Evolutionary conservation across 2,329 filamentous ascomycete genomes (phyloP), one percentile per base, ranked within the genome.

Genomic region (Cercospora nicotianae): DNA sequence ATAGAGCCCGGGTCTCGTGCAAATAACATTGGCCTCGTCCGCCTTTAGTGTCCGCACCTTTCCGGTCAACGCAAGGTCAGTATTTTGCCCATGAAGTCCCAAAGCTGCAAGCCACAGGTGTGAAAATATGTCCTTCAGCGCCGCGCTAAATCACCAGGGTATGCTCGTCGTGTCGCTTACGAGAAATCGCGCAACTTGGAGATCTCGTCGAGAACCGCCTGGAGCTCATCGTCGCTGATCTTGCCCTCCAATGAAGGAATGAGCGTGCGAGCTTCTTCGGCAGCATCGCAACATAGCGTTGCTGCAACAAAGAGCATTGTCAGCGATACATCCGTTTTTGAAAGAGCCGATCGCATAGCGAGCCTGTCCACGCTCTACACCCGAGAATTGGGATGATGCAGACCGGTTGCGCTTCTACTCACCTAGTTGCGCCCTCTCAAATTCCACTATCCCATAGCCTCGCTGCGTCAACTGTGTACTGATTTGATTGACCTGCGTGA

Each of bases 221-320:
- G 90, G 71, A 99, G 82, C 73, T 96, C 92, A 39, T 93, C 91
- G 78, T 98, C 94, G 69, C 87, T 87, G 76, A 98, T 96, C 83
- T 99, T 99, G 80, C 93, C 90, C 74, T 89, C 86, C 61, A 99
- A 80, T 73, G 87, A 97, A 1, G 95, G 96, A 70, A 99, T 96
- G 67, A 99, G 86, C 8, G 93, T 97, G 83, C 97, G 97, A 69
- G 95, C 95, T 82, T 99, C 96, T 78, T 99, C 95, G 67, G 93
- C 91, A 55, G 89, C 91, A 75, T 96, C 94, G 78, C 94, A 97
- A 80, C 93, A 97, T 45, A 99, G 84, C 33, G 92, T 96, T 36
- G 93, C 94, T 96, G 76, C 73, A 77, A 39, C 12, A 51, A 51
- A 20, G 31, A 13, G n/a, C 31, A 42, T 33, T 28, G 53, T 68